Base-by-base conservation (phyloP, 257 asterid genomes). In the Petunia secreta region DNA sequence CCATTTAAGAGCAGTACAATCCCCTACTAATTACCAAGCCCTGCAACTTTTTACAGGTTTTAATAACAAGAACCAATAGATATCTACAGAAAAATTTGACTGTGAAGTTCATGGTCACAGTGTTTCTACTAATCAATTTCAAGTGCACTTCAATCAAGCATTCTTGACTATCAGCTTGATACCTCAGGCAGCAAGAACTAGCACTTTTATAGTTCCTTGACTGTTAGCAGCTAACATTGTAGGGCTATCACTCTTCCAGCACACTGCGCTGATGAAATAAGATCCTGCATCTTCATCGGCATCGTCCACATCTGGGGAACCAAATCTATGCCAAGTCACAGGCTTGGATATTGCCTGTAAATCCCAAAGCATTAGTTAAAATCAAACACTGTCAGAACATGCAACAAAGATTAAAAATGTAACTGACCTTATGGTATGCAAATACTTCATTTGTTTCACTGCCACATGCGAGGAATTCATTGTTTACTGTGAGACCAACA, bases 361-460 rank as follows among this genome's bases (percentile, higher is more conserved):
- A 43, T 75, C 8, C 60, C 64, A 58, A 82, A 4, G 7, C 60
- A 41, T 60, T 60, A 13, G 80, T 60, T 3, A 77, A 57, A 69
- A 16, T 44, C 5, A 73, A 36, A 73, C 36, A 13, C 36, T 6
- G 36, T 73, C 46, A 50, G 4, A 60, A 73, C 11, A 25, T 36
- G 0, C 6, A 36, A 36, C n/a, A 73, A 50, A 6, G 46, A 73
- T 11, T 50, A 38, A 3, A 75, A 39, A 81, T 54, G 4, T 3
- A 2, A 44, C 74, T 75, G 53, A 87, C 90, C 90, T 87, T 87
- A 78, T 87, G 90, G 71, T 87, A 87, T 3, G 77, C 88, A 52
- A 83, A 87, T 16, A 85, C 90, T 71, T 87, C 90, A 79, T 87
- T 87, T 65, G 90, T 83, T 81, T 87, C 88, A 60, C 90, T 87